Conservation (phyloP, 768 basidiomycete species). For the Hortiboletus flavorubellus region DNA sequence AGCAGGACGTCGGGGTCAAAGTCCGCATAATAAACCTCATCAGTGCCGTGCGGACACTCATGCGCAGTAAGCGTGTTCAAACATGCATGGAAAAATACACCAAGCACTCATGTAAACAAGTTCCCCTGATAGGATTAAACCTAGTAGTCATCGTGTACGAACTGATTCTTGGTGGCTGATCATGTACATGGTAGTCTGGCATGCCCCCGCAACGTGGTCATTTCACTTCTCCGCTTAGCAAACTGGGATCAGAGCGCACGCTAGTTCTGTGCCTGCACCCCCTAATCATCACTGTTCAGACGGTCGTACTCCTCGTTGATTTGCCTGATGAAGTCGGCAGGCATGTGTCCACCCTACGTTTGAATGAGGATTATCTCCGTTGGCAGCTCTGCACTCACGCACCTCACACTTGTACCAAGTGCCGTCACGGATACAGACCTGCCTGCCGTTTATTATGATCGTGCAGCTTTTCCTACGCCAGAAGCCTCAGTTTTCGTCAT, state of each 20-base stretch:
- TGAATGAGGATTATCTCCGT: slow-evolving; percentile 28
- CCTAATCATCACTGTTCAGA: slow-evolving; percentile 46
- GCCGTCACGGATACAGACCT: slow-evolving; percentile 73
- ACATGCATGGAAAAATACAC: slow-evolving; percentile 10
- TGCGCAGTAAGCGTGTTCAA: slow-evolving; percentile 78
- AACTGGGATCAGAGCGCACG: slow-evolving; percentile 6
- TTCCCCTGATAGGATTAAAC: slow-evolving; percentile 89
- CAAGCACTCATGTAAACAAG: slow-evolving; percentile 41
- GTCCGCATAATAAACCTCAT: slow-evolving; percentile 88
- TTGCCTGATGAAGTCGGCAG: slow-evolving; percentile 70
- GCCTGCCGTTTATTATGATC: slow-evolving; percentile 64
- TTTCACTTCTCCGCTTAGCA: slow-evolving; percentile 15
- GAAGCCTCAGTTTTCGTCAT: slow-evolving; percentile 6
- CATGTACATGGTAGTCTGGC: slow-evolving; percentile 14
- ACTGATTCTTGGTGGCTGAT: slow-evolving; percentile 59
- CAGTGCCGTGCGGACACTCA: slow-evolving; percentile 90
- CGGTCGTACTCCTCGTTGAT: slow-evolving; percentile 71
- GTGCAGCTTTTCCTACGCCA: slow-evolving; percentile 78
- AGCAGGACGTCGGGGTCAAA: slow-evolving; percentile 71
- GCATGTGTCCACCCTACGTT: slow-evolving; percentile 66
- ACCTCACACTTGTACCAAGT: slow-evolving; percentile 82
- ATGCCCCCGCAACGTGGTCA: slow-evolving; percentile 13
- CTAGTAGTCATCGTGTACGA: slow-evolving; percentile 86
- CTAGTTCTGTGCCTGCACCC: slow-evolving; percentile 7
- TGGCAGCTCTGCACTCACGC: slow-evolving; percentile 25